Conservation (phyloP, 352 stramenopile genomes). For the Thalassiosira hispida region DNA sequence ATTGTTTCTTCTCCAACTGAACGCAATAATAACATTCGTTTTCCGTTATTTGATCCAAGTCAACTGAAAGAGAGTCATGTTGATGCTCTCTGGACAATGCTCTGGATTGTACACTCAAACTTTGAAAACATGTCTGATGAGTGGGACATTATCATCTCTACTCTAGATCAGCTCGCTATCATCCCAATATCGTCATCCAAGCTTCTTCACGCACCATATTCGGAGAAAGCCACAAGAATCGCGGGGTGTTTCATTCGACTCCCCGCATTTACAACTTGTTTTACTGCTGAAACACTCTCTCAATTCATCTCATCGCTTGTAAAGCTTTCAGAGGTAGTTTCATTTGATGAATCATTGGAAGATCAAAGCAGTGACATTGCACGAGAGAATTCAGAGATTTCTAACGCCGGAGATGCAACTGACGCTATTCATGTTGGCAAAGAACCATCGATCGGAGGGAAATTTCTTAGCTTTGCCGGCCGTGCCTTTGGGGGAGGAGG, state of each 20-base stretch:
- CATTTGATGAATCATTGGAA: slow-evolving; percentile 36
- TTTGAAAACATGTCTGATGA: slow-evolving; percentile 76
- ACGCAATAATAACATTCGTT: slow-evolving; percentile 8
- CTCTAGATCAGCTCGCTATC: slow-evolving; percentile 79
- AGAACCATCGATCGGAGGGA: slow-evolving; percentile 70
- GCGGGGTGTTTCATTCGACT: slow-evolving; percentile 70
- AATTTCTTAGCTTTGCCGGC: slow-evolving; percentile 82
- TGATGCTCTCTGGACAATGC: slow-evolving; percentile 67
- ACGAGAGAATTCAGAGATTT: slow-evolving; percentile 29
- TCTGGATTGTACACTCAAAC: slow-evolving; percentile 78
- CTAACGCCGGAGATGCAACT: slow-evolving; percentile 16
- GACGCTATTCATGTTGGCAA: slow-evolving; percentile 22
- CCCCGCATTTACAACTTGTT: slow-evolving; percentile 80
- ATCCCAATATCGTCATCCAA: slow-evolving; percentile 75
- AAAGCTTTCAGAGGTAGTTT: slow-evolving; percentile 57
- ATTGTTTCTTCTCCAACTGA: background rate
- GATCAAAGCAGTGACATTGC: slow-evolving; percentile 36
- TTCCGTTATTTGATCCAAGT: background rate
- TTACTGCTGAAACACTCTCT: slow-evolving; percentile 62
- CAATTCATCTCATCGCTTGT: slow-evolving; percentile 67
- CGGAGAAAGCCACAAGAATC: slow-evolving; percentile 63
- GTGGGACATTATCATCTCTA: slow-evolving; percentile 81
- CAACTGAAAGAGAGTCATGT: slow-evolving; percentile 80
- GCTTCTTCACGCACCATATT: slow-evolving; percentile 62
- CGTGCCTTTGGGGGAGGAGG: slow-evolving; percentile 76